Conservation (phyloP, 2,329 filamentous ascomycete genomes). For the Botrytis deweyae region DNA sequence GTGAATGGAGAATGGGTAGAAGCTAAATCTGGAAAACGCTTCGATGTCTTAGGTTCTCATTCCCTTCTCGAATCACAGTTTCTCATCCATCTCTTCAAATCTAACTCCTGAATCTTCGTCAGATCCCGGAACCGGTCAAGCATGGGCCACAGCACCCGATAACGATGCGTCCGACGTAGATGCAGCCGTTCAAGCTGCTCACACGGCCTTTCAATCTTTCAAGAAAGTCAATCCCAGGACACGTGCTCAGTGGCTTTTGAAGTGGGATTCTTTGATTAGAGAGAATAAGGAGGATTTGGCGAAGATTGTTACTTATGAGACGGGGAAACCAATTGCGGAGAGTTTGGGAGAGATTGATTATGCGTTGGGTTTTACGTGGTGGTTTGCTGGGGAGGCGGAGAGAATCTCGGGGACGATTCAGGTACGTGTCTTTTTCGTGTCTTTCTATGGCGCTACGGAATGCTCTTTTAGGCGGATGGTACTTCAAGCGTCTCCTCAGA, state of each 20-base stretch:
- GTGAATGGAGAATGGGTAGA: slow-evolving; percentile 56
- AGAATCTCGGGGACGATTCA: slow-evolving; percentile 60
- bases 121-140: slow-evolving; percentile 49
- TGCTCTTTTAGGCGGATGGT: not conserved
- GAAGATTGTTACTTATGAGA: slow-evolving; percentile 60
- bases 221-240: slow-evolving; percentile 58
- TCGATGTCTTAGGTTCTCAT: slow-evolving; percentile 52
- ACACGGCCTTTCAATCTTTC: slow-evolving; percentile 61
- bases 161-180: slow-evolving; percentile 58
- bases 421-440: not conserved
- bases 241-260: slow-evolving; percentile 61
- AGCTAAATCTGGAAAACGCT: slow-evolving; percentile 55
- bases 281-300: slow-evolving; percentile 62
- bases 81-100: not conserved
- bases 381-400: slow-evolving; percentile 60
- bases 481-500: not conserved
- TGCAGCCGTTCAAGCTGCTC: slow-evolving; percentile 56
- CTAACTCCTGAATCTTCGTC: slow-evolving; percentile 6
- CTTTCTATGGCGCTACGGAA: not conserved
- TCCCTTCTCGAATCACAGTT: not conserved
- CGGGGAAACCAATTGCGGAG: slow-evolving; percentile 53
- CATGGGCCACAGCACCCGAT: slow-evolving; percentile 45
- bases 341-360: slow-evolving; percentile 54
- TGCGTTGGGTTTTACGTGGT: slow-evolving; percentile 52
- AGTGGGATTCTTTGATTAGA: slow-evolving; percentile 64